phyloP scores from a whole-genome alignment of 257 asterid species.

The Coffea eugenioides region DNA sequence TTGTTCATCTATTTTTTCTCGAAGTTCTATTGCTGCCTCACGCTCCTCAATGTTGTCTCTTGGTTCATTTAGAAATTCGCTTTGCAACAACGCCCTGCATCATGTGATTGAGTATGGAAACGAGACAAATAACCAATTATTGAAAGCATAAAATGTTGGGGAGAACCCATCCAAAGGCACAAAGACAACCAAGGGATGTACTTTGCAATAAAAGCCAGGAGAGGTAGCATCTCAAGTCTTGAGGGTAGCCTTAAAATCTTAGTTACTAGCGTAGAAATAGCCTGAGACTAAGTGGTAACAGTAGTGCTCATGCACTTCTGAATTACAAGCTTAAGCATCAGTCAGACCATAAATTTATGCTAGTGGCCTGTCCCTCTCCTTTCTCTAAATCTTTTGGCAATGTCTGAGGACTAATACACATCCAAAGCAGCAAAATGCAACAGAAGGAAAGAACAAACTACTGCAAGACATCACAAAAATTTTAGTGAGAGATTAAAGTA shows the following conservation, averaged over 20 bases:
- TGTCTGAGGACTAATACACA: not conserved
- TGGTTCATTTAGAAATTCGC: conserved; percentile 83
- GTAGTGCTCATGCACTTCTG: not conserved
- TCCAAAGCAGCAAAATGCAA: not conserved
- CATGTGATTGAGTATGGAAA: conserved; percentile 8
- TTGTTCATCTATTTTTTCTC: conserved; percentile 83
- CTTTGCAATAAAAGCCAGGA: not conserved
- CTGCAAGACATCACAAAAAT: not conserved
- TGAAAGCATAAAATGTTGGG: not conserved
- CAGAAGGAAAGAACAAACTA: not conserved
- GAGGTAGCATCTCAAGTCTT: not conserved
- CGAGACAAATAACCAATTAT: conserved; percentile 17
- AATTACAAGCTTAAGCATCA: not conserved
- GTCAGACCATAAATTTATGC: not conserved
- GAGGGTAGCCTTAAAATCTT: not conserved
- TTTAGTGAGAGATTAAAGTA: not conserved
- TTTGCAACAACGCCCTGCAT: conserved; percentile 78
- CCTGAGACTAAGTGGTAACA: not conserved
- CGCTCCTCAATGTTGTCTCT: conserved; percentile 75
- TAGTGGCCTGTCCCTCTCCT: not conserved
- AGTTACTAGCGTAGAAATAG: not conserved
- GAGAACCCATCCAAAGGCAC: not conserved
- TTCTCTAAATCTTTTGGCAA: not conserved
- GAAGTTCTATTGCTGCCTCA: conserved; percentile 74
- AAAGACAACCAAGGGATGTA: not conserved